Evolutionary conservation across 768 basidiomycete genomes (phyloP).

Genomic region (Tricholoma saponaceum): DNA sequence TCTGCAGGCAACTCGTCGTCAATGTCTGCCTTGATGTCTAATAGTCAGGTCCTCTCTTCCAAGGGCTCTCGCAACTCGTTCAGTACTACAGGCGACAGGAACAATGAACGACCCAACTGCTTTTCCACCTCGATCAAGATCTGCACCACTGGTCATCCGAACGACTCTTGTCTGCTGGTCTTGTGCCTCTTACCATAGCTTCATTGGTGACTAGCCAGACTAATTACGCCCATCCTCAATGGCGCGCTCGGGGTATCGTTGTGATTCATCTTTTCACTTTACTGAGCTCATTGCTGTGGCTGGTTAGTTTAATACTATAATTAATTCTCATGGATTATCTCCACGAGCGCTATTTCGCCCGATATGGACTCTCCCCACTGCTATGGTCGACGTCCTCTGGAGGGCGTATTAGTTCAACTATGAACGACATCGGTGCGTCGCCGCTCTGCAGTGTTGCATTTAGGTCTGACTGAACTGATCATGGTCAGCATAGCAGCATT

Average conservation of each 20-base stretch:
- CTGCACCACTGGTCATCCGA: conserved; percentile 94
- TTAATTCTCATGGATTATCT: conserved; percentile 88
- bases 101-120: conserved; percentile 93
- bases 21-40: conserved; percentile 36
- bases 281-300: conserved; percentile 29
- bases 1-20: conserved; percentile 8
- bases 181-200: conserved; percentile 88
- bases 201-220: conserved; percentile 78
- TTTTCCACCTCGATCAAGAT: conserved; percentile 77
- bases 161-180: conserved; percentile 79
- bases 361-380: conserved; percentile 58
- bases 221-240: conserved; percentile 83
- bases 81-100: conserved; percentile 46
- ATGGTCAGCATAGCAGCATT: conserved; percentile 65
- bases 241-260: conserved; percentile 84
- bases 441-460: neutral
- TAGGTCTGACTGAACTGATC: conserved; percentile 85
- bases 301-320: conserved; percentile 80
- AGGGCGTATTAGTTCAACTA: conserved; percentile 99
- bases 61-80: conserved; percentile 39
- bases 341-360: conserved; percentile 91
- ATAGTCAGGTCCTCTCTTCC: conserved; percentile 36
- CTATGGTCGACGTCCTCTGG: conserved; percentile 70
- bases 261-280: conserved; percentile 59
- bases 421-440: conserved; percentile 90